Evolutionary conservation across 192 early-diverging fungal species (phyloP).

Genomic region (Gryganskiella cystojenkinii): DNA sequence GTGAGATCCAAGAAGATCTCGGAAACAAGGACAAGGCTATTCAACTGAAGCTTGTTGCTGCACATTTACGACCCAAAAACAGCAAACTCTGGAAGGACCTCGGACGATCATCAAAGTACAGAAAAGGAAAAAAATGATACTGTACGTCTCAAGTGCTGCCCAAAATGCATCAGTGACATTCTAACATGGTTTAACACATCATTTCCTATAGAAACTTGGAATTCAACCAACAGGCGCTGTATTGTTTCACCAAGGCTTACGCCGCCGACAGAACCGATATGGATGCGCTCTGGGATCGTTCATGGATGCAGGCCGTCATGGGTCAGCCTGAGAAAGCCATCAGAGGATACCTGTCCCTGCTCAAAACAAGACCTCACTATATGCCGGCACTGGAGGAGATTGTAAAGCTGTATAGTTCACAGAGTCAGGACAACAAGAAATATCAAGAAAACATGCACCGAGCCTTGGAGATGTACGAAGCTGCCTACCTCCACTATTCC

Average conservation of each 20-base stretch:
- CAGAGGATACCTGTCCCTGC: constrained; percentile 22
- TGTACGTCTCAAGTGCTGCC: no score
- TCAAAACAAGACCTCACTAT: constrained; percentile 39
- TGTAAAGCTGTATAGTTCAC: constrained; percentile 44
- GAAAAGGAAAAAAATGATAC: neutral
- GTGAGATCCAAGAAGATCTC: constrained; percentile 89
- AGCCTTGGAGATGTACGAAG: constrained; percentile 69
- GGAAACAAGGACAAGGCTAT: constrained; percentile 79
- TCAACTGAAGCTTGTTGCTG: constrained; percentile 88
- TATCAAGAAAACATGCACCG: constrained; percentile 61
- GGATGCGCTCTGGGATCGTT: constrained; percentile 76
- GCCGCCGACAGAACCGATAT: constrained; percentile 70
- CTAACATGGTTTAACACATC: neutral
- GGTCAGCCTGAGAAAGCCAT: constrained; percentile 63
- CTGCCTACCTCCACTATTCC: constrained; percentile 59
- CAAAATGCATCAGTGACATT: neutral
- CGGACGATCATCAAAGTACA: constrained; percentile 76
- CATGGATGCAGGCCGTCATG: constrained; percentile 69
- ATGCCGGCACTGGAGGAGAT: constrained; percentile 38
- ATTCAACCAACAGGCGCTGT: constrained; percentile 82
- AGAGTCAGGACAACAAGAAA: constrained; percentile 36
- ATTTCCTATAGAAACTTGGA: constrained; percentile 60
- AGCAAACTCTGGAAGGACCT: constrained; percentile 84
- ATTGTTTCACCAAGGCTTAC: constrained; percentile 81
- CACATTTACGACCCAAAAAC: constrained; percentile 84